Base-by-base conservation (phyloP, 495 filamentous ascomycete species). In the Glonium stellatum region DNA sequence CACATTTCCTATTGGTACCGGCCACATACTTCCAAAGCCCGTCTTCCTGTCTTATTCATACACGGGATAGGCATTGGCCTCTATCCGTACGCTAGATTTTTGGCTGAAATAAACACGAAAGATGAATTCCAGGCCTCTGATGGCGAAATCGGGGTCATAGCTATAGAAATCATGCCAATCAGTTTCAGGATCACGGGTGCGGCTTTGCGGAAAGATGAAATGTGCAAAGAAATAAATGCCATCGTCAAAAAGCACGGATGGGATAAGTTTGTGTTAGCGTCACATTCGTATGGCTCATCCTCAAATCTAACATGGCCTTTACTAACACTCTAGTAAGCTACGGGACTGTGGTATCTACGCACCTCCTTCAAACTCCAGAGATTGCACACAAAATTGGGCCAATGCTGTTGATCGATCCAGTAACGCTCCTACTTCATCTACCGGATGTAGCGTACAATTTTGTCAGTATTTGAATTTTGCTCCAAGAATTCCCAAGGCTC, bases 391-490 rank as follows among this genome's bases (percentile, higher is more conserved):
- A 74, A 11, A 77, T 85, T 19, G 70, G 72, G 5, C 72, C 78
- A 2, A 57, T 80, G 1, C 64, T 87, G 6, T 71, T 87, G 21
- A 76, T 87, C 31, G 85, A 88, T 67, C 85, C 85, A 0, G 82
- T 88, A n/a, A 78, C 77, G 4, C 76, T 88, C 31, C 63, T 86
- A 21, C 73, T 88, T 35, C 85, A 88, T 68, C 70, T 85, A 11
- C 85, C 85, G 23, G 78, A 85, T 59, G 82, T 88, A 42, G 83
- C 84, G n/a, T 87, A 83, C 75, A 88, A 88, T 65, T 87, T 88
- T 65, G 64, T 64, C 49, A 64, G 56, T 13, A 55, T 84, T 80
- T 12, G 66, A 74, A 5, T 25, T 19, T 39, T 39, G 23, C 8
- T n/a, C 39, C 48, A 31, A 6, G 3, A 31, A n/a, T n/a, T 31